Evolutionary conservation across 2,329 filamentous ascomycete genomes (phyloP), one percentile per base, ranked within the genome.

Genomic region (Beauveria medogensis): DNA sequence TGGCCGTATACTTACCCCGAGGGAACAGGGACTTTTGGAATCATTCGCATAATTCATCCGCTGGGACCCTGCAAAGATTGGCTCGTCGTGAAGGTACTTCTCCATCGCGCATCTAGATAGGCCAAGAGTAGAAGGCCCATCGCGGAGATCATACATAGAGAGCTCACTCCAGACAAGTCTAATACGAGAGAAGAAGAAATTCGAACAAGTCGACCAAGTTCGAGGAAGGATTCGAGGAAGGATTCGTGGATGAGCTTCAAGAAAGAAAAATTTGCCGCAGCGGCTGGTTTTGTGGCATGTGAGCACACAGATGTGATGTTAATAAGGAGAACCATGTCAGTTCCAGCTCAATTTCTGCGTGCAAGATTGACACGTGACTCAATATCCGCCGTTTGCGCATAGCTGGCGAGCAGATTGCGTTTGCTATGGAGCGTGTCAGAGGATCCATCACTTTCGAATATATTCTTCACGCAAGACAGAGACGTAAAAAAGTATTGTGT

Each of bases 301-400:
- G 6, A 56, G 43, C 26, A 46, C 22, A 20, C n/a, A 46, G 54
- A 41, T 8, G 37, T 37, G 30, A 52, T 37, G 14, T 37, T 37
- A 55, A 56, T 37, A 55, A 56, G 54, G 54, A 22, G 54, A 56
- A 56, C 54, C 54, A 48, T 56, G 44, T 48, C 54, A 40, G 54
- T 48, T 48, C 43, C 43, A 56, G 54, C 7, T 47, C 43, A 56
- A 56, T 56, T 56, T 56, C 44, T 56, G 44, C 30, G 8, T 48
- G 28, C 3, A n/a, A 37, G 14, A 12, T 28, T 37, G 28, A 28
- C 43, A 56, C 54, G 54, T 56, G 54, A 37, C 43, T n/a, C 14
- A 14, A 16, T n/a, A 6, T 3, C 9, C 16, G 53, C 24, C 12
- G 26, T 47, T 55, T 16, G 5, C 5, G 24, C 41, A 26, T 5